These are phyloP conservation scores for Phlebiopsis flavidoalba DNA, from an alignment of 768 basidiomycete genomes.

Conservation along the genomic window DNA sequence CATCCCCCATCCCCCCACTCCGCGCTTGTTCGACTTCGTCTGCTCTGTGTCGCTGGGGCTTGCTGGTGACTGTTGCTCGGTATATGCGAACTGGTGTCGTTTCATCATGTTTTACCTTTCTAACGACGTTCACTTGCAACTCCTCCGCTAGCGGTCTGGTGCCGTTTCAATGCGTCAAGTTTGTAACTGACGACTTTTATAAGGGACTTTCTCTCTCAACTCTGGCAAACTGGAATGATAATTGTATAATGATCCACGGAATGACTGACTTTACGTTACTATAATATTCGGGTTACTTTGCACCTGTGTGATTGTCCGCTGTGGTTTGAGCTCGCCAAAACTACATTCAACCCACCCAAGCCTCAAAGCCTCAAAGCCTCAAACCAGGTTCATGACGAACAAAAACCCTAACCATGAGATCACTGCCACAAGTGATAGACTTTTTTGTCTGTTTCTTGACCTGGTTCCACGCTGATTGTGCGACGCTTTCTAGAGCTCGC, in stretches of 20 bases:
- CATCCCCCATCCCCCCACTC: constrained; percentile 1
- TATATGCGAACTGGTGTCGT: constrained; percentile 20
- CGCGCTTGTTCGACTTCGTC: neutral
- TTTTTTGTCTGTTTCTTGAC: neutral
- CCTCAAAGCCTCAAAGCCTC: neutral
- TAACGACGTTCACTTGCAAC: constrained; percentile 7
- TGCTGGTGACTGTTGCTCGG: constrained; percentile 1
- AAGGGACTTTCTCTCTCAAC: constrained; percentile 16
- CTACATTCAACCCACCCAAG: neutral
- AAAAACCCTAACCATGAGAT: neutral
- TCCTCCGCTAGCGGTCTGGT: constrained; percentile 23
- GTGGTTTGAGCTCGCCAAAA: no score
- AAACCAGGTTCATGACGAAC: neutral
- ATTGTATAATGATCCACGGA: constrained; percentile 4
- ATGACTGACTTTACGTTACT: neutral
- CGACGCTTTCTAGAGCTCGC: neutral
- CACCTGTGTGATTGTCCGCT: neutral
- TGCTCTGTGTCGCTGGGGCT: neutral
- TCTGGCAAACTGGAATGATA: constrained; percentile 6
- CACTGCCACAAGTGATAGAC: neutral
- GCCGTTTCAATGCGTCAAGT: constrained; percentile 22
- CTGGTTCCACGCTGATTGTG: neutral
- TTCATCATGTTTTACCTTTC: constrained; percentile 16
- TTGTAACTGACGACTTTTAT: constrained; percentile 20
- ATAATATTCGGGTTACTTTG: neutral